Conservation (phyloP, 495 filamentous ascomycete species). For the Penicillium psychrofluorescens region DNA sequence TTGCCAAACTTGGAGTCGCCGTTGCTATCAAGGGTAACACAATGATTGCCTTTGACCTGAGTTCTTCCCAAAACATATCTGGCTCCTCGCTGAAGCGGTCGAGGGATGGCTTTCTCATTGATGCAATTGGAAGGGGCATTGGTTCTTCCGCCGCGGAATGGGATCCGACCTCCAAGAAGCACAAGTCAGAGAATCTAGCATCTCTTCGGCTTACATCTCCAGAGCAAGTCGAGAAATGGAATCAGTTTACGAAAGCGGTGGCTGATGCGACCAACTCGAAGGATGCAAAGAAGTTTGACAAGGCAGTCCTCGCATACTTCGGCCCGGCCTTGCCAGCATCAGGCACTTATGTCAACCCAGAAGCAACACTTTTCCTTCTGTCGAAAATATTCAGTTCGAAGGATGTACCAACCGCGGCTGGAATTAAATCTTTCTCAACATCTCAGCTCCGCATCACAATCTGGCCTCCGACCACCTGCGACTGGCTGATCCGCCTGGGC, state of each 20-base stretch:
- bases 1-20: slow-evolving; percentile 54
- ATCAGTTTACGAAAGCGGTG: slow-evolving; percentile 20
- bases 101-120: slow-evolving; percentile 59
- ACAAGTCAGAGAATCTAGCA: slow-evolving; percentile 21
- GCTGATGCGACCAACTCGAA: slow-evolving; percentile 19
- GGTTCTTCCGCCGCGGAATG: slow-evolving; percentile 29
- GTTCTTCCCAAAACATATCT: slow-evolving; percentile 40
- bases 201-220: slow-evolving; percentile 25
- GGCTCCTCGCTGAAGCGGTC: slow-evolving; percentile 51
- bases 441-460: slow-evolving; percentile 37
- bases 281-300: slow-evolving; percentile 26
- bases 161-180: slow-evolving; percentile 27
- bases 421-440: slow-evolving; percentile 16
- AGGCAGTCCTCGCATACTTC: slow-evolving; percentile 32
- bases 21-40: slow-evolving; percentile 50
- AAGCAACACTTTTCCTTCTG: slow-evolving; percentile 43
- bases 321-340: slow-evolving; percentile 15
- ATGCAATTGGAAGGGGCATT: slow-evolving; percentile 58
- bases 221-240: slow-evolving; percentile 32
- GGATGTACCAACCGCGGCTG: slow-evolving; percentile 10
- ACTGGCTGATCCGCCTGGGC: slow-evolving; percentile 57
- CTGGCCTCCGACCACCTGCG: slow-evolving; percentile 45
- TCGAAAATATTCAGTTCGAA: slow-evolving; percentile 46
- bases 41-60: slow-evolving; percentile 56
- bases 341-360: slow-evolving; percentile 28